Percentiles rank a stretch among this genome's conserved stretches.
These are phyloP conservation scores for Pezicula radicicola DNA, from an alignment of 2,329 filamentous ascomycete species.

Conservation along the genomic window DNA sequence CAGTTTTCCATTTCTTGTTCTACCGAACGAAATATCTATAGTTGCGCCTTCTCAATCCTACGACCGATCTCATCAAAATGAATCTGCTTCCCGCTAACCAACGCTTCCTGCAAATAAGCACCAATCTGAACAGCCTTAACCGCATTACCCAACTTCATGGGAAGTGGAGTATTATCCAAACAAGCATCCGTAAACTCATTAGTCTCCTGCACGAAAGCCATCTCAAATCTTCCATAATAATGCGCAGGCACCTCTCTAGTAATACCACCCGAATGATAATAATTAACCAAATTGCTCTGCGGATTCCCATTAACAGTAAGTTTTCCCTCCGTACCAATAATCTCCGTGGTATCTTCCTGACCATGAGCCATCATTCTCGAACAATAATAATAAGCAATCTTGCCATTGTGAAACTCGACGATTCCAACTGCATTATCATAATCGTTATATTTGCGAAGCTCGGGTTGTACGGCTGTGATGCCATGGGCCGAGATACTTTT, in stretches of 20 bases:
- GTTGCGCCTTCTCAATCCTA: conserved; percentile 16
- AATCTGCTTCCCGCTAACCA: conserved; percentile 52
- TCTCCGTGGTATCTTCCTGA: conserved; percentile 63
- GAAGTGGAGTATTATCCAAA: conserved; percentile 50
- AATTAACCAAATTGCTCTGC: conserved; percentile 48
- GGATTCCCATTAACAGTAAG: conserved; percentile 58
- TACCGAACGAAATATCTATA: not conserved
- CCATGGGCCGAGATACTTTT: conserved; percentile 55
- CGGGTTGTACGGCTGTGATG: conserved; percentile 55
- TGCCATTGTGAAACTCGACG: conserved; percentile 63
- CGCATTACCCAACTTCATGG: conserved; percentile 52
- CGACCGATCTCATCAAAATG: conserved; percentile 51
- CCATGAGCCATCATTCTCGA: conserved; percentile 65
- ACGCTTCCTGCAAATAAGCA: conserved; percentile 51
- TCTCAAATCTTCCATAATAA: conserved; percentile 60
- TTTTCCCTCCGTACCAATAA: conserved; percentile 64
- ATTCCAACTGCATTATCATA: conserved; percentile 61
- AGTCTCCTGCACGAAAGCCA: conserved; percentile 60
- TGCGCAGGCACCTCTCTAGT: conserved; percentile 55
- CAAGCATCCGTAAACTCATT: conserved; percentile 59
- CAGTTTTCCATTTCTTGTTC: no score
- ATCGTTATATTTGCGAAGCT: conserved; percentile 52
- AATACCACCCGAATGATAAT: conserved; percentile 49
- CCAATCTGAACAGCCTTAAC: conserved; percentile 59
- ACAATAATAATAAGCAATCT: conserved; percentile 61